Evolutionary conservation across 2,329 filamentous ascomycete species (phyloP), one percentile per base, ranked within the genome.

Genomic region (Calonectria naviculata): DNA sequence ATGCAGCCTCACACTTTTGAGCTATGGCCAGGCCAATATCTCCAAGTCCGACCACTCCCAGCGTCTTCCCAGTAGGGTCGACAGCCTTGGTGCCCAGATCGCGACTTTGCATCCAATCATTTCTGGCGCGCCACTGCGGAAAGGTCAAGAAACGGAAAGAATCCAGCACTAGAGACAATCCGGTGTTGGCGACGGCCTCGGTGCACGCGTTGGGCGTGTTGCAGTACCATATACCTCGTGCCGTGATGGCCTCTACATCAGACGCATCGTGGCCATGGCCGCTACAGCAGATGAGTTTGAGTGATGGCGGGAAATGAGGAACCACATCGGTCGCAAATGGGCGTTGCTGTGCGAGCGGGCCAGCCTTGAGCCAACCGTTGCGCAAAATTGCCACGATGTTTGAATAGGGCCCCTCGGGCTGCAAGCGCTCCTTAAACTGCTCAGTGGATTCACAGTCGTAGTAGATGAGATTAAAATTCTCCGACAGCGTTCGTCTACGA

Each of bases 301-400:
- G 67, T 21, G 70, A 65, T 7, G 70, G 46, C 6, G 72, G 72
- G 49, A 72, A 74, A 41, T 72, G 52, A 2, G 72, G 64, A 5
- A 74, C 70, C 9, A 74, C 67, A 31, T 74, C 64, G 21, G 56
- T 62, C 4, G 70, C 70, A 61, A 74, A 74, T 4, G 72, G 70
- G 26, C 67, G 49, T 19, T 49, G 44, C 21, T 74, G 67, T 15
- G 72, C 67, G 10, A 74, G 64, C 24, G 72, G 70, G 21, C 72
- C 70, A 19, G 72, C 72, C 31, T 74, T 74, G 46, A 74, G 72
- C 72, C 72, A 74, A 13, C 72, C 72, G 26, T 68, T 70, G 26
- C 72, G 72, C 8, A 72, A 54, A 29, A 74, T 72, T 19, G 70
- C 72, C 19, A 72, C 72, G 24, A 74, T 65, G 9, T 71, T 67